phyloP scores from a whole-genome alignment of 139 green algal species.

The Diplosphaera chodatii region DNA sequence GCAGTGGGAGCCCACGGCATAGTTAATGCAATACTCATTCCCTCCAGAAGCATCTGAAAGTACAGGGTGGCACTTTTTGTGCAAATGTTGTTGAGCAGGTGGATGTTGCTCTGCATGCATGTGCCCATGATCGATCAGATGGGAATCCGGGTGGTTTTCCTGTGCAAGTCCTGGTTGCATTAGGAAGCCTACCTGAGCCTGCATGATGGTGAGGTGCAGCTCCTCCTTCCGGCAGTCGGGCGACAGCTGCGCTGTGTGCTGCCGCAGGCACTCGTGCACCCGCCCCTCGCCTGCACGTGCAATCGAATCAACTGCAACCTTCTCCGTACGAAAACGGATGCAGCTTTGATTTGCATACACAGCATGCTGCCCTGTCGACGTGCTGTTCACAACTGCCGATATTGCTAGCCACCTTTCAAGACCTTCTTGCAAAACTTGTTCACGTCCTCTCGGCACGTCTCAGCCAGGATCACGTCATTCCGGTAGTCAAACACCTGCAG shows the following conservation, averaged over 20 bases:
- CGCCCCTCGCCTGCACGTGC: conserved; percentile 40
- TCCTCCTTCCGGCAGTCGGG: conserved; percentile 65
- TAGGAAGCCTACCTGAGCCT: conserved; percentile 21
- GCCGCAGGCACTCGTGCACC: conserved; percentile 72
- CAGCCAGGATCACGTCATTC: conserved; percentile 63
- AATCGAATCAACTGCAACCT: background rate
- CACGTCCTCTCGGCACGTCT: conserved; percentile 62
- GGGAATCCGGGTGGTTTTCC: too few relatives aligned
- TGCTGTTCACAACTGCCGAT: too few relatives aligned
- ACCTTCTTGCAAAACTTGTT: conserved; percentile 62
- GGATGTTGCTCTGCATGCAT: conserved; percentile 41
- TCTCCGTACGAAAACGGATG: too few relatives aligned
- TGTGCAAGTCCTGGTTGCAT: too few relatives aligned
- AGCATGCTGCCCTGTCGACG: too few relatives aligned
- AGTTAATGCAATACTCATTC: too few relatives aligned
- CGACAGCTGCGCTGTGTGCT: conserved; percentile 52
- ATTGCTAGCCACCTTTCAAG: conserved; percentile 30
- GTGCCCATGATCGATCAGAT: too few relatives aligned
- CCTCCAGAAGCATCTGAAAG: too few relatives aligned
- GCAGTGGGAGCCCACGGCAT: too few relatives aligned
- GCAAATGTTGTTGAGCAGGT: too few relatives aligned
- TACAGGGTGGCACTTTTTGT: too few relatives aligned
- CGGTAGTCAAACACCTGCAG: conserved; percentile 49
- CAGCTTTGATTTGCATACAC: too few relatives aligned
- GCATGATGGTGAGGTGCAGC: conserved; percentile 60